A percentile compares a stretch with the other conserved stretches of the same genome.
phyloP scores from a whole-genome alignment of 345 rosid species.

The Arabis alpina region DNA sequence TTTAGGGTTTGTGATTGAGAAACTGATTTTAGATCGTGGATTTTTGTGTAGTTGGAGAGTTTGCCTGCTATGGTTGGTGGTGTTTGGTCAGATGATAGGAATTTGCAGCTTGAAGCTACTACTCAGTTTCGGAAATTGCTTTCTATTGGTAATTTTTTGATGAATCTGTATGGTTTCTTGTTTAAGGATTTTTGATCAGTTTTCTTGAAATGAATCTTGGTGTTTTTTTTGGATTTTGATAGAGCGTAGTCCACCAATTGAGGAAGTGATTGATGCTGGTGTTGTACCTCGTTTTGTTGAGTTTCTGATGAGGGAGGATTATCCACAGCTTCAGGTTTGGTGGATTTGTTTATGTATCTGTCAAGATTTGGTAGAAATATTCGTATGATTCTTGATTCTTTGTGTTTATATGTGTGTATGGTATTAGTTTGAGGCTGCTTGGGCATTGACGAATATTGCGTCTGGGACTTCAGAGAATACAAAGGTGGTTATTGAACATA shows the following conservation, averaged over 20 bases:
- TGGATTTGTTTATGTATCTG: neutral
- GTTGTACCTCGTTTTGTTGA: conserved; percentile 86
- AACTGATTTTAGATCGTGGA: conserved; percentile 15
- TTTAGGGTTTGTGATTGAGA: neutral
- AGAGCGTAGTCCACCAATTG: conserved; percentile 91
- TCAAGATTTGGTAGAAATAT: neutral
- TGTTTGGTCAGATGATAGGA: conserved; percentile 62
- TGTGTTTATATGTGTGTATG: conserved; percentile 14
- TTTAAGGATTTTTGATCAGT: neutral
- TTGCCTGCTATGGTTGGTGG: conserved; percentile 76
- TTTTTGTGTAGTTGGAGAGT: conserved; percentile 60
- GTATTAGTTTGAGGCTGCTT: conserved; percentile 81
- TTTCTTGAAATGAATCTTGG: conserved; percentile 15
- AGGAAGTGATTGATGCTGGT: conserved; percentile 80
- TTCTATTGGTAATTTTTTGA: conserved; percentile 60
- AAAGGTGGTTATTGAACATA: conserved; percentile 77
- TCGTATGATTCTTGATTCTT: neutral
- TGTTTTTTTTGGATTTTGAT: neutral
- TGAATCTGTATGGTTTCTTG: neutral
- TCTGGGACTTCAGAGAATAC: conserved; percentile 89
- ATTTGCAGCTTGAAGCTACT: conserved; percentile 74
- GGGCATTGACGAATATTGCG: conserved; percentile 91
- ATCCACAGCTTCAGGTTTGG: conserved; percentile 82
- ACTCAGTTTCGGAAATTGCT: conserved; percentile 83
- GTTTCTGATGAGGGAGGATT: conserved; percentile 79